Percentiles rank a stretch among this genome's conserved stretches.
These are phyloP conservation scores for Fusarium sp. DNA, from an alignment of 2,329 filamentous ascomycete genomes.

Conservation along the genomic window DNA sequence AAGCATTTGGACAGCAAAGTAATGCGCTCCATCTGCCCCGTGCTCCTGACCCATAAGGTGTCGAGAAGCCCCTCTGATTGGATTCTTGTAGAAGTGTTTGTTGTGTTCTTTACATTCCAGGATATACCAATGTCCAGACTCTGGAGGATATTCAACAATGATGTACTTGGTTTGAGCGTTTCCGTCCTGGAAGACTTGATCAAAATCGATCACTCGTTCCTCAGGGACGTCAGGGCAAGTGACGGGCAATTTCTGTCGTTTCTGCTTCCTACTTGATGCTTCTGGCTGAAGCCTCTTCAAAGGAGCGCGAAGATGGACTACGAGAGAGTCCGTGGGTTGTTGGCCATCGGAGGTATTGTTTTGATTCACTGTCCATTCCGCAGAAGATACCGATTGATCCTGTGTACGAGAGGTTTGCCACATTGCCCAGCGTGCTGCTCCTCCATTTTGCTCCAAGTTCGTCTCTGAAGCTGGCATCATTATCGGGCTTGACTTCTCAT, in stretches of 20 bases:
- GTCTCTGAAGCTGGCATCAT: fast-evolving
- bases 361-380: fast-evolving
- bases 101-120: constrained; percentile 5
- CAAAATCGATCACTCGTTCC: not conserved
- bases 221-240: fast-evolving
- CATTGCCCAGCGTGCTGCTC: fast-evolving
- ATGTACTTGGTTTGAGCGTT: not conserved
- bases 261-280: not conserved
- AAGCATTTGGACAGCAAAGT: not conserved
- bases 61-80: not conserved
- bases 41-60: not conserved
- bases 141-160: not conserved
- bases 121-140: constrained; percentile 2
- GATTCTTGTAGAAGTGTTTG: not conserved
- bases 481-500: fast-evolving
- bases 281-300: fast-evolving
- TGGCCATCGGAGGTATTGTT: not conserved
- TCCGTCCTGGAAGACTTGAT: constrained; percentile 14
- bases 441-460: fast-evolving
- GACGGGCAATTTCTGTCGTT: not conserved
- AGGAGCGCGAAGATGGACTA: not conserved
- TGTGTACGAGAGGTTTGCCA: fast-evolving
- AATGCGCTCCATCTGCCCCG: fast-evolving
- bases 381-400: fast-evolving
- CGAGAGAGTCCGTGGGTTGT: fast-evolving